Evolutionary conservation across 192 early-diverging fungal species (phyloP).

Genomic region (Linnemannia exigua): DNA sequence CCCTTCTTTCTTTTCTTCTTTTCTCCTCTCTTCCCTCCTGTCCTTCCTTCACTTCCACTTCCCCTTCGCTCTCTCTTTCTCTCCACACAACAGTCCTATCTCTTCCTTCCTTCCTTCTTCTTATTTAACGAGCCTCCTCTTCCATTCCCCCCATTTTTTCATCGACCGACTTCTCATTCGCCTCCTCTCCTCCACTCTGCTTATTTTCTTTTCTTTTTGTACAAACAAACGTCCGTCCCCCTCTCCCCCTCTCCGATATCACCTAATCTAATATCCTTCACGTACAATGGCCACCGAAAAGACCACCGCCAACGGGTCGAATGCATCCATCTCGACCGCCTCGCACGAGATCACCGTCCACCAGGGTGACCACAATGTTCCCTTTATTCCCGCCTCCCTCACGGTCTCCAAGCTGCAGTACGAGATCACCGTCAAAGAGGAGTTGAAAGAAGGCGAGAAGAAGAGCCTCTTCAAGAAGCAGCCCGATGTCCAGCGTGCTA

Average conservation of each 20-base stretch:
- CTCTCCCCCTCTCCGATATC: neutral
- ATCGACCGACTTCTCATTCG: neutral
- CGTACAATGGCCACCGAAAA: slow-evolving; percentile 17
- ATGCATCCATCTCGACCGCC: slow-evolving; percentile 7
- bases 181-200: neutral
- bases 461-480: slow-evolving; percentile 38
- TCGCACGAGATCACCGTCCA: neutral
- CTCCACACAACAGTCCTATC: neutral
- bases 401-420: slow-evolving; percentile 40
- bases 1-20: neutral
- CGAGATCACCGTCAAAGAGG: slow-evolving; percentile 44
- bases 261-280: neutral
- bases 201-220: neutral
- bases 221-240: neutral
- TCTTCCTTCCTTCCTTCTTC: neutral
- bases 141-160: neutral
- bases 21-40: neutral
- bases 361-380: slow-evolving; percentile 19
- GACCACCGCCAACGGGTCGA: slow-evolving; percentile 6
- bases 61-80: neutral
- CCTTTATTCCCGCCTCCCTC: slow-evolving; percentile 48
- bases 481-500: slow-evolving; percentile 33
- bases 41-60: neutral
- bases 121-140: neutral
- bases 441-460: slow-evolving; percentile 36